Evolutionary conservation across 1,284 basidiomycete genomes (phyloP), one percentile per base, ranked within the genome.

Genomic region (Apiotrichum gamsii): DNA sequence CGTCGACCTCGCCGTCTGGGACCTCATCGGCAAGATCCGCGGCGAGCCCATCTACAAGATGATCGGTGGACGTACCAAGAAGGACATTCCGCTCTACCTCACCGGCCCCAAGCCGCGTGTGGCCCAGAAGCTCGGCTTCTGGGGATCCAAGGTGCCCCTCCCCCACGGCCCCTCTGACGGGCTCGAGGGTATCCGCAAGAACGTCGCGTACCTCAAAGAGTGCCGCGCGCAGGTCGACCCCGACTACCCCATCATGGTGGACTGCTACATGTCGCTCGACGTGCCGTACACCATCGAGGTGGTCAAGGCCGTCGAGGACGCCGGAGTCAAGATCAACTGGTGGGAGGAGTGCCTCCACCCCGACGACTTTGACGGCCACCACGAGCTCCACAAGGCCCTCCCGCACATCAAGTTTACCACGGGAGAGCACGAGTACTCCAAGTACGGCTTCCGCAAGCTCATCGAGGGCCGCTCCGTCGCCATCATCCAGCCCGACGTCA

Each of bases 21-120:
- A 79, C 56, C 67, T 78, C 1, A 58, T 78, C 15, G 78, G 78
- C 45, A 78, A 78, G 64, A 72, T 79, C 51, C 73, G 78, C 24
- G 65, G 67, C 19, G 77, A 79, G 62, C 78, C 78, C 2, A 73
- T 79, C 47, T 78, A 78, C 72, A 77, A 78, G 67, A 74, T 78
- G 72, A 79, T 78, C 52, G 78, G 77, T 29, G 77, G 77, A 8
- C 61, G 67, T 28, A 76, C 74, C 41, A 76, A 76, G 67, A 74
- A 75, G 43, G 70, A 75, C 50, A 74, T 78, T 39, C 74, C 72
- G 0, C 72, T 78, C 31, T 78, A 79, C 63, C 73, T 76, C 51
- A 79, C 78, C 0, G 77, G 78, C 0, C 77, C 75, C 6, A 58
- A 68, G 28, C 75, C 77, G 4, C 65, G 61, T 0, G 73, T 73